phyloP scores from a whole-genome alignment of 23 red algal species.

The Gracilaria gracilis region DNA sequence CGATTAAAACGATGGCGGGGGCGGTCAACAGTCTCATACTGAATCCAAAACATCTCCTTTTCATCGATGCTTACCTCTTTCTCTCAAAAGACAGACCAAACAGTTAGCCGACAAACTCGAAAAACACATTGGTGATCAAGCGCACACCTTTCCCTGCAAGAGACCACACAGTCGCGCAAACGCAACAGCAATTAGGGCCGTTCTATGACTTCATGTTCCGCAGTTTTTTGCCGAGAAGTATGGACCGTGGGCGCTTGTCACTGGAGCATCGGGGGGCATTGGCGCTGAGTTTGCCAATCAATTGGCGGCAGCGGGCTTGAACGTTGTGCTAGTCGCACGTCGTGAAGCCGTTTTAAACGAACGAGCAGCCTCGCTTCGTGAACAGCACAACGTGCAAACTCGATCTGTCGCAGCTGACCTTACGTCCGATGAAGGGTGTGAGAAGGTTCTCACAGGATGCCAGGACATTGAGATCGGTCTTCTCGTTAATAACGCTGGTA shows the following conservation, averaged over 20 bases:
- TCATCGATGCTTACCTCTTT: no score
- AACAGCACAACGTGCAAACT: conserved; percentile 1
- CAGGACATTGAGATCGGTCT: conserved; percentile 40
- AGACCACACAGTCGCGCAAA: no score
- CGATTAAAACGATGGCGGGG: no score
- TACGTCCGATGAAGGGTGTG: not conserved
- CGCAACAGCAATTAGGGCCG: no score
- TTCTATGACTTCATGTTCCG: no score
- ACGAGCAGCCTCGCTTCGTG: conserved; percentile 17
- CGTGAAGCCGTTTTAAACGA: conserved; percentile 55
- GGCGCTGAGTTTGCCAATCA: conserved; percentile 84
- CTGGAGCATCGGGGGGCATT: conserved; percentile 90
- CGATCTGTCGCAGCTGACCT: conserved; percentile 30
- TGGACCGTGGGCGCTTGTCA: conserved; percentile 92
- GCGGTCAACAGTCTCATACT: no score
- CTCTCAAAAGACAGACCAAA: no score
- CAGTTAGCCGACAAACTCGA: no score
- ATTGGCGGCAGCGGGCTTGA: conserved; percentile 57
- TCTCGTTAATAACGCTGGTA: conserved; percentile 60
- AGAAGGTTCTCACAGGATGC: not conserved
- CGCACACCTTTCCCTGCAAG: no score
- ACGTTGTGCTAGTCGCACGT: conserved; percentile 84
- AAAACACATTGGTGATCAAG: no score
- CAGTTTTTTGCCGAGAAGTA: conserved; percentile 38
- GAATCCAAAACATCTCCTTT: no score